Evolutionary conservation across 2,329 filamentous ascomycete species (phyloP).

Genomic region (Uncinocarpus reesii): DNA sequence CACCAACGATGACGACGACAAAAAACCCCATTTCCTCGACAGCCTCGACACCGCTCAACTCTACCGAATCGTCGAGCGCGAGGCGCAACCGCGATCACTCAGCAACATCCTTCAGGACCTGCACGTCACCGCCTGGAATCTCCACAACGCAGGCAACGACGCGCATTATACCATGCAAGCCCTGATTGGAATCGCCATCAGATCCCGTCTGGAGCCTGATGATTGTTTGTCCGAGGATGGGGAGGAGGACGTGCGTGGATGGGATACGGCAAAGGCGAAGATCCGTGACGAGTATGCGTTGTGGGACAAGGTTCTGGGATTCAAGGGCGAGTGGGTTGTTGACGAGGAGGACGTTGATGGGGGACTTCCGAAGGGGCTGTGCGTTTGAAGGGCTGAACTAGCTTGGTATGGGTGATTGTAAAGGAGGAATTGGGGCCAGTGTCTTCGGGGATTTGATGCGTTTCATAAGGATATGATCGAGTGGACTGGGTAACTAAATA

Average conservation of each 20-base stretch:
- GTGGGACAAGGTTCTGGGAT: slow-evolving; percentile 20
- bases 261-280: slow-evolving; percentile 16
- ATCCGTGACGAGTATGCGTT: slow-evolving; percentile 20
- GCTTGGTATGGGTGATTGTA: too few species aligned
- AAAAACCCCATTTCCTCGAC: slow-evolving; percentile 42
- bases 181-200: slow-evolving; percentile 53
- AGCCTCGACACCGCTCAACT: slow-evolving; percentile 63
- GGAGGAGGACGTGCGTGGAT: slow-evolving; percentile 1
- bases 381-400: background rate
- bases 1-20: background rate
- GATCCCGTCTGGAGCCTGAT: slow-evolving; percentile 19
- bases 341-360: slow-evolving; percentile 20
- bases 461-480: too few species aligned
- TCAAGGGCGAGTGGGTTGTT: slow-evolving; percentile 13
- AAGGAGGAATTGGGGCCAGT: too few species aligned
- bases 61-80: slow-evolving; percentile 52
- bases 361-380: slow-evolving; percentile 13
- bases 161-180: slow-evolving; percentile 68
- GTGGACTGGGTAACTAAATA: too few species aligned
- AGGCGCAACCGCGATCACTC: slow-evolving; percentile 48
- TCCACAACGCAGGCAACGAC: slow-evolving; percentile 87
- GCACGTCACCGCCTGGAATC: slow-evolving; percentile 50
- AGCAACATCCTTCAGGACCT: slow-evolving; percentile 53
- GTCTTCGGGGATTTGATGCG: too few species aligned
- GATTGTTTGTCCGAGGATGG: background rate